Conservation (phyloP, 352 stramenopile species). For the Saprolegnia diclina region DNA sequence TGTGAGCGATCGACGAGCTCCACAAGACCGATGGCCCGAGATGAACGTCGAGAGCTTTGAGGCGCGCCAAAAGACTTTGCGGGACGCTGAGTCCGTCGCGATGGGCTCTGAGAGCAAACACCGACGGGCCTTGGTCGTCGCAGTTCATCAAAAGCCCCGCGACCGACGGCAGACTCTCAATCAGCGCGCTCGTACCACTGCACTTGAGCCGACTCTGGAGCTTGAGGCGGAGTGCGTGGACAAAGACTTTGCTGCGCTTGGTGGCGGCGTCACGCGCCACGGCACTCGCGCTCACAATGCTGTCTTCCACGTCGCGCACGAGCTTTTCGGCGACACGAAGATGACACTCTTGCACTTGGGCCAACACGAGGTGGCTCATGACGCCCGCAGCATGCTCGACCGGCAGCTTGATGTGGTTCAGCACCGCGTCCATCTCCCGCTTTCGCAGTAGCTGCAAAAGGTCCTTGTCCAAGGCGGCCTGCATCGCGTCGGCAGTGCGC, state of each 20-base stretch:
- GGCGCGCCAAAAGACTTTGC: not conserved
- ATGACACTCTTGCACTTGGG: not conserved
- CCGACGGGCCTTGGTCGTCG: not conserved
- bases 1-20: not conserved
- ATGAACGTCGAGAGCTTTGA: not conserved
- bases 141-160: not conserved
- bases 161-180: not conserved
- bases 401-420: not conserved
- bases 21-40: not conserved
- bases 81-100: not conserved
- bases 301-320: not conserved
- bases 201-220: constrained; percentile 1
- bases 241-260: not conserved
- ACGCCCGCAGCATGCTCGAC: not conserved
- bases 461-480: not conserved
- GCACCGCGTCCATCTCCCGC: not conserved
- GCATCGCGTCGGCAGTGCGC: not conserved
- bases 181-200: not conserved
- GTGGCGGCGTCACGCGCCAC: not conserved
- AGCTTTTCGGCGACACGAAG: not conserved
- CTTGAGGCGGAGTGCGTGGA: not conserved
- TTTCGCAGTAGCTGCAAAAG: not conserved
- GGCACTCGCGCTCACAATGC: not conserved
- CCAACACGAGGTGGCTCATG: not conserved
- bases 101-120: not conserved